phyloP scores from a whole-genome alignment of 2,329 filamentous ascomycete genomes.

The Penicillium brasilianum region DNA sequence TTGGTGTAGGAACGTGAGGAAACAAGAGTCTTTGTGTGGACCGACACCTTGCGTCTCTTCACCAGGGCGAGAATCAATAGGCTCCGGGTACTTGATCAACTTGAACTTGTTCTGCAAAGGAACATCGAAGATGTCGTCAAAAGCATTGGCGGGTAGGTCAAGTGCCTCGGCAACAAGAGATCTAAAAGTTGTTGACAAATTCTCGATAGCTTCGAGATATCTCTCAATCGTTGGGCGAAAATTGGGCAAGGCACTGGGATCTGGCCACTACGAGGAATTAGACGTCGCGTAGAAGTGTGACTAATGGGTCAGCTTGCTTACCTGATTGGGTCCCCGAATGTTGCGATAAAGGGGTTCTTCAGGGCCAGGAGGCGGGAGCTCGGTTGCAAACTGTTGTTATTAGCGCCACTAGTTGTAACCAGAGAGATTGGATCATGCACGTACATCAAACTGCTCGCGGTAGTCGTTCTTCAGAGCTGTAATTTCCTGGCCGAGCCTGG shows the following conservation, averaged over 20 bases:
- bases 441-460: constrained; percentile 45
- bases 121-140: constrained; percentile 41
- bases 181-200: constrained; percentile 34
- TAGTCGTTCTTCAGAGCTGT: constrained; percentile 41
- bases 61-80: constrained; percentile 21
- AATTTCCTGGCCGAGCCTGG: constrained; percentile 41
- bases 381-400: constrained; percentile 39
- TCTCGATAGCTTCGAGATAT: constrained; percentile 29
- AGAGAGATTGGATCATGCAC: background rate
- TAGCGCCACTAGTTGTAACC: background rate
- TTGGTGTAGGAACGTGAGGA: constrained; percentile 56
- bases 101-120: constrained; percentile 45
- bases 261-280: constrained; percentile 38
- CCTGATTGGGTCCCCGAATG: constrained; percentile 44
- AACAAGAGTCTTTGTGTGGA: constrained; percentile 57
- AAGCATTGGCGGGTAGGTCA: constrained; percentile 34
- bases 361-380: constrained; percentile 41
- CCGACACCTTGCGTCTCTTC: constrained; percentile 45
- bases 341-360: constrained; percentile 44
- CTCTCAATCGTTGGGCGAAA: constrained; percentile 39
- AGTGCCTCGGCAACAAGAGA: constrained; percentile 42
- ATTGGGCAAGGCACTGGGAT: constrained; percentile 36
- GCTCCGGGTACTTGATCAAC: constrained; percentile 52
- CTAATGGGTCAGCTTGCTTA: constrained; percentile 10
- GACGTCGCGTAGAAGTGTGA: background rate